Base-by-base conservation (phyloP, 192 early-diverging fungal species). In the Backusella liffmaniae region DNA sequence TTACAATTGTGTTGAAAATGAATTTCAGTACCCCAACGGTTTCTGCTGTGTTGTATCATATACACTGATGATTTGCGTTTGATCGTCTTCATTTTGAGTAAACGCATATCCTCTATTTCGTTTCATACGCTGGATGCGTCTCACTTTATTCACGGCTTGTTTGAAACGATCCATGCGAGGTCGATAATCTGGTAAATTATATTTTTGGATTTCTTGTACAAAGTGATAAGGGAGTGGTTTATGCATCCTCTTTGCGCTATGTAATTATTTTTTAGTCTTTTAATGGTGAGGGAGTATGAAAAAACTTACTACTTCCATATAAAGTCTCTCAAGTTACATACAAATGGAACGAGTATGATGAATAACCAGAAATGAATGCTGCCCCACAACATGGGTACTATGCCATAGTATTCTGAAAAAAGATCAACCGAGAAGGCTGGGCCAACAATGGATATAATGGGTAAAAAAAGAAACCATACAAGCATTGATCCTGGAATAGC, bases 201-300 rank as follows among this genome's bases (percentile, higher is more conserved):
- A 96, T 84, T 98, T 98, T 84, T 99, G 94, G 73, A 99, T 99
- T 85, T 99, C 98, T 85, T 98, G 97, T 53, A 98, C 94, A 80
- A 96, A 95, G 79, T 99, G 98, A 82, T 99, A 98, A 13, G 92
- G 87, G 67, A 90, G 76, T 26, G 97, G 90, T 36, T 87, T 81
- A 80, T 93, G 94, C 84, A 94, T 94, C 44, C 96, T 90, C 68
- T 89, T 89, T 35, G 74, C 62, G 67, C 94, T 73, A 5, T 1
- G 10, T 2, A 10, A 39, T 59, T 42, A 12, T 36, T 36, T 36
- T 41, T 69, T 46, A 46, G 21, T 10, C 2, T 29, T 12, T 8
- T 41, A 44, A 18, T 18, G 7, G 6, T 8, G 2, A 3, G 32
- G 32, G 32, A 32, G 16, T 46, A 71, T 15, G 4, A 7, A 16